Percentiles rank a stretch among this genome's conserved stretches.
Evolutionary conservation across 371 early-diverging fungal genomes (phyloP).

Genomic region (Saksenaea oblongispora): DNA sequence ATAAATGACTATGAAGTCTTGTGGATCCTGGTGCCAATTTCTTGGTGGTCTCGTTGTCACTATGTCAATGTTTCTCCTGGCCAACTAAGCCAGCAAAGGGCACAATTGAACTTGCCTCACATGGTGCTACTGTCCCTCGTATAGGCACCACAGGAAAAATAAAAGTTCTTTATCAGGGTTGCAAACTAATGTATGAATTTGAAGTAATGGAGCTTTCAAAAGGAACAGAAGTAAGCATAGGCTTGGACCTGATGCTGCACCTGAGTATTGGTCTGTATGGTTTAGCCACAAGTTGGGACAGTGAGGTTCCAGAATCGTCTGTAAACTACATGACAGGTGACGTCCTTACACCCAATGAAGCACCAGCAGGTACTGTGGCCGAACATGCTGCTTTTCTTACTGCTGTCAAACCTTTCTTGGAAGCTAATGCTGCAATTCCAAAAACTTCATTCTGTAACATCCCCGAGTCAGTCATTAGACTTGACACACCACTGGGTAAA

Average conservation of each 20-base stretch:
- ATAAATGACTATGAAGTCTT: background rate
- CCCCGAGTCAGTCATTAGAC: constrained; percentile 10
- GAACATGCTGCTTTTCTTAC: constrained; percentile 13
- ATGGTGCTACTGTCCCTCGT: background rate
- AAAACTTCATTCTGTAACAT: constrained; percentile 18
- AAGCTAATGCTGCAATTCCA: constrained; percentile 9
- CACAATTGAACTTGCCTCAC: background rate
- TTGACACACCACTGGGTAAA: constrained; percentile 6
- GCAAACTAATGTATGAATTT: constrained; percentile 1
- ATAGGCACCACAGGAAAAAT: background rate
- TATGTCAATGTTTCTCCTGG: background rate
- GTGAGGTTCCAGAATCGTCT: background rate
- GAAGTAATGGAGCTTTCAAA: constrained; percentile 6
- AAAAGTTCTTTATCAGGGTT: background rate
- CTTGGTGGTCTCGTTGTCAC: background rate
- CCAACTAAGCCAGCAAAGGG: background rate
- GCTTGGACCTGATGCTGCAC: constrained; percentile 4
- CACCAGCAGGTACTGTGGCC: constrained; percentile 14
- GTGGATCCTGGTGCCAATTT: background rate
- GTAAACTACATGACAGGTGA: background rate
- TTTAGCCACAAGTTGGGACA: constrained; percentile 6
- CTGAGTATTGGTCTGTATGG: constrained; percentile 10
- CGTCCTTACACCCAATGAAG: constrained; percentile 13
- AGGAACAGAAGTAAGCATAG: background rate
- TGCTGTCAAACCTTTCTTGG: constrained; percentile 5